A percentile compares a stretch with the other conserved stretches of the same genome.
These are phyloP conservation scores for Mycena haematopus DNA, from an alignment of 768 basidiomycete species.

Conservation along the genomic window DNA sequence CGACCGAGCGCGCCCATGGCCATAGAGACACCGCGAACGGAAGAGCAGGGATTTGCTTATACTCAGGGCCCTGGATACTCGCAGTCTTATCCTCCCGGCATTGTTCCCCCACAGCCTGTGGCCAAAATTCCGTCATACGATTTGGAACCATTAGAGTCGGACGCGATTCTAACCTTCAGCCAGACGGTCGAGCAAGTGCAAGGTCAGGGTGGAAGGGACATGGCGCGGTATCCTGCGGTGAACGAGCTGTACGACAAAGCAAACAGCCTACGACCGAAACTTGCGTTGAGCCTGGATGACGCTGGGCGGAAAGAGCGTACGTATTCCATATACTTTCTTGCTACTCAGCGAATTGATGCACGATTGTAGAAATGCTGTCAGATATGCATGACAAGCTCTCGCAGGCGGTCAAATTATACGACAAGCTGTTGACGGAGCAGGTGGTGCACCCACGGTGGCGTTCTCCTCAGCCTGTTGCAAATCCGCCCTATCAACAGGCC, in stretches of 20 bases:
- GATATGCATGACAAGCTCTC: constrained; percentile 97
- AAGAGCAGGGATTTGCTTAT: constrained; percentile 46
- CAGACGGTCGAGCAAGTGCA: constrained; percentile 89
- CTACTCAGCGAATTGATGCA: neutral
- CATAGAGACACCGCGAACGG: constrained; percentile 56
- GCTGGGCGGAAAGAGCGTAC: constrained; percentile 84
- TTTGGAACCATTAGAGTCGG: constrained; percentile 79
- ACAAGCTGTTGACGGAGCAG: constrained; percentile 85
- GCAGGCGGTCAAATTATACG: constrained; percentile 91
- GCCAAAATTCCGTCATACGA: constrained; percentile 79
- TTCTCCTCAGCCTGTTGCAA: constrained; percentile 39
- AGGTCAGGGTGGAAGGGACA: constrained; percentile 76
- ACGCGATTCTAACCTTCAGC: constrained; percentile 88
- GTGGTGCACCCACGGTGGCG: constrained; percentile 76
- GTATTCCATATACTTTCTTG: constrained; percentile 22
- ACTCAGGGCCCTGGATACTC: constrained; percentile 46
- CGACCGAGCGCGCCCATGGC: constrained; percentile 79
- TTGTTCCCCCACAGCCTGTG: constrained; percentile 46
- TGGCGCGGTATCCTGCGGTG: constrained; percentile 83
- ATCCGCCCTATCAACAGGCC: constrained; percentile 42
- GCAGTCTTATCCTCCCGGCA: constrained; percentile 50
- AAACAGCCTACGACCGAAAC: constrained; percentile 75
- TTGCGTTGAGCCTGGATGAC: constrained; percentile 86
- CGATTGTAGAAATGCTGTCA: constrained; percentile 71
- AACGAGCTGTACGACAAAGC: constrained; percentile 87